Evolutionary conservation across 2,329 filamentous ascomycete species (phyloP), one percentile per base, ranked within the genome.

Genomic region (Juglanconis oblonga): DNA sequence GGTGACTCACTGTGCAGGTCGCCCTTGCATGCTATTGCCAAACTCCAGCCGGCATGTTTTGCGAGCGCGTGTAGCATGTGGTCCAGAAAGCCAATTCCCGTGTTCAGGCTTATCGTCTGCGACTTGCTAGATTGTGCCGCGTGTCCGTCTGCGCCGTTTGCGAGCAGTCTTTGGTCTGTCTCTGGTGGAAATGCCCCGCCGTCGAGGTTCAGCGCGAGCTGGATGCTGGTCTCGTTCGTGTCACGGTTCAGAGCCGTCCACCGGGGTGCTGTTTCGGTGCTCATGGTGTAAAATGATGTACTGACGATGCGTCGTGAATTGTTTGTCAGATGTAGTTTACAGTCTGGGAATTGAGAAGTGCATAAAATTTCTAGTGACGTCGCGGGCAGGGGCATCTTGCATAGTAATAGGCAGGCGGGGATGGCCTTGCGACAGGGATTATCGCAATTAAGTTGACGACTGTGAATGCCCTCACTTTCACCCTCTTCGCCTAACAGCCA

Each of bases 221-320:
- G 88, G 75, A 99, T 96, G 74, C 96, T 97, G 73, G 95, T 99
- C 81, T 99, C 95, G 79, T 98, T 98, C 71, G 95, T 99, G 76
- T 94, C 89, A 73, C 95, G 92, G 65, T 89, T 87, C 68, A 98
- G 79, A 57, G 88, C 85, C 54, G 91, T 87, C 74, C 88, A 91
- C 72, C 94, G 90, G 48, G 76, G 71, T 9, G 67, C n/a, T 32
- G 65, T 17, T 45, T 67, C 32, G n/a, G 67, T 59, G 36, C 63
- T 62, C 70, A 71, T 72, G 29, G 17, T 50, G 35, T 9, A 24
- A 50, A 11, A 33, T 11, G 4, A 8, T 49, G 10, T 7, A 33
- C 8, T n/a, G 24, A 17, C 5, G 24, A 9, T 48, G 8, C 31
- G 24, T 31, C 9, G 17, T 42, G 40, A 42, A 42, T 42, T n/a